Conservation (phyloP, 1,284 basidiomycete genomes). For the Puccinia horiana region DNA sequence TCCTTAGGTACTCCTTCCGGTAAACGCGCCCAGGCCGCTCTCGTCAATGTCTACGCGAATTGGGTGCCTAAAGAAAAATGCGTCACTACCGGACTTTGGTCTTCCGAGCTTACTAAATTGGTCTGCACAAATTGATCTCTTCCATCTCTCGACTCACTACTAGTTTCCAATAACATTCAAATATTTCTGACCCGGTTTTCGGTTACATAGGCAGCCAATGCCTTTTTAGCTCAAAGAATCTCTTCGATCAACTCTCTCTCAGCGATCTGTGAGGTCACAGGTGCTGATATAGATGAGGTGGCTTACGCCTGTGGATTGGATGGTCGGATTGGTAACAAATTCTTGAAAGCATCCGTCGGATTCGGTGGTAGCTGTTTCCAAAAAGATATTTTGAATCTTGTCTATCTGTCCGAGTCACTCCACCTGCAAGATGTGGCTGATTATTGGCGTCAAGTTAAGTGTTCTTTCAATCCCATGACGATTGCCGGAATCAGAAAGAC, state of each 20-base stretch:
- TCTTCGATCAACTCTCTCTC: slow-evolving; percentile 97
- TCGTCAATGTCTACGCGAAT: slow-evolving; percentile 82
- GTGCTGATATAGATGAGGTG: slow-evolving; percentile 97
- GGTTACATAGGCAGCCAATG: slow-evolving; percentile 76
- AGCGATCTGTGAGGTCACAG: slow-evolving; percentile 99
- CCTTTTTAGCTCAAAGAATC: slow-evolving; percentile 92
- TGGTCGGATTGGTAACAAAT: slow-evolving; percentile 88
- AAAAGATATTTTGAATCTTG: slow-evolving; percentile 97
- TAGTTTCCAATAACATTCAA: neutral
- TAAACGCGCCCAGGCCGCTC: slow-evolving; percentile 73
- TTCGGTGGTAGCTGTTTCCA: slow-evolving; percentile 99
- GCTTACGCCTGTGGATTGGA: slow-evolving; percentile 91
- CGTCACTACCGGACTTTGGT: slow-evolving; percentile 95
- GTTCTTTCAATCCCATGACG: neutral
- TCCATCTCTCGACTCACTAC: neutral
- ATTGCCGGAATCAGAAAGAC: neutral
- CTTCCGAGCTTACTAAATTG: slow-evolving; percentile 95
- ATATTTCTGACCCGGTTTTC: neutral
- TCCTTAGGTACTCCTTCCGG: slow-evolving; percentile 86
- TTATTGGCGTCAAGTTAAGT: slow-evolving; percentile 72
- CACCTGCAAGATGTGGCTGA: slow-evolving; percentile 95
- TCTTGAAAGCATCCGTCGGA: slow-evolving; percentile 91
- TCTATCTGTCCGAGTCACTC: slow-evolving; percentile 90
- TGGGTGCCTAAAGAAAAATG: slow-evolving; percentile 87
- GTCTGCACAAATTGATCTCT: slow-evolving; percentile 54